Evolutionary conservation across 1,139 yeast genomes (phyloP), one percentile per base, ranked within the genome.

Genomic region (Spathaspora sp.): DNA sequence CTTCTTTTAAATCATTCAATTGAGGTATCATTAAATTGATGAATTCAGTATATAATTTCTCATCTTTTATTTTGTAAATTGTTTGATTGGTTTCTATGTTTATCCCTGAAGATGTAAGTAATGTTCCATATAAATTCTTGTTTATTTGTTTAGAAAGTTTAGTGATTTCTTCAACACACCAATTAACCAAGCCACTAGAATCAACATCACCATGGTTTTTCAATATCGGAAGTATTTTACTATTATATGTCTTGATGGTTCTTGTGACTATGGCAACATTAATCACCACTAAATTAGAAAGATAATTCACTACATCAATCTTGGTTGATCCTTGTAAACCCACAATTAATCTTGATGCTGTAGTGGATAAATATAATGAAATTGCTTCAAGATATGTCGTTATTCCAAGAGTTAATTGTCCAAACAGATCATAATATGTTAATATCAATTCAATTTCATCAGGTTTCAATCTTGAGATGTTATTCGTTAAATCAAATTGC

Each of bases 81-180:
- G 59, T 60, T 33, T 57, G 57, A 34, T 64, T 68, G 7, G 64
- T 58, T 29, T 65, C 68, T 4, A 56, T 57, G 44, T 63, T 57
- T 7, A 52, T 50, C 2, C 63, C 62, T 25, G 51, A 46, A 9
- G 51, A 47, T 38, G 57, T 60, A 39, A 80, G 68, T 42, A 81
- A 74, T 9, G 89, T 81, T 16, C 87, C 89, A 52, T 82, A 74
- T 34, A 89, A 67, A 57, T 87, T 93, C 49, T 86, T 80, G 43
- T 83, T 80, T 55, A 89, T 77, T 18, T 82, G 67, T 15, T 68
- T 67, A 31, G 83, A 81, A 56, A 86, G 84, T 45, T 72, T 72
- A 44, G 81, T 78, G 31, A 88, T 81, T 59, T 86, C 89, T 2
- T 76, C 78, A 46, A 80, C 78, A 39, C 88, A 82, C 97, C 97